Evolutionary conservation across 441 rosid species (phyloP).

Genomic region (Gossypium gossypioides): DNA sequence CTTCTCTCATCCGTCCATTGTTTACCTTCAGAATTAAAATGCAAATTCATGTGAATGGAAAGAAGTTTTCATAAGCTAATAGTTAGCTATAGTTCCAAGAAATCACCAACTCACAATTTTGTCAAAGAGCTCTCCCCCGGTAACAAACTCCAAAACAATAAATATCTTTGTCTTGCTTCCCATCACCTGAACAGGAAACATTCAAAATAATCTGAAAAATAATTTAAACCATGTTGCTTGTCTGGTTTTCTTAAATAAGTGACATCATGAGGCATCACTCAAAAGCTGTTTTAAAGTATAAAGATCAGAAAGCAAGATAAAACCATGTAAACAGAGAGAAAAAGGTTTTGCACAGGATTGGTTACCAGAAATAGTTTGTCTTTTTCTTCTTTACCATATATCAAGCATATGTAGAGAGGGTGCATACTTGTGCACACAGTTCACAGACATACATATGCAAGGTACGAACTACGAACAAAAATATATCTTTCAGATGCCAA

Average conservation of each 20-base stretch:
- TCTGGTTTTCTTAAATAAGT: background rate
- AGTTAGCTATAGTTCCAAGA: background rate
- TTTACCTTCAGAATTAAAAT: slow-evolving; percentile 43
- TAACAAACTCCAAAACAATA: slow-evolving; percentile 72
- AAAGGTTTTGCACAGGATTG: background rate
- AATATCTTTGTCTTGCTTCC: slow-evolving; percentile 92
- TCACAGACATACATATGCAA: background rate
- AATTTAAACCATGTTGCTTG: slow-evolving; percentile 4
- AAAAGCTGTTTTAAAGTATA: background rate
- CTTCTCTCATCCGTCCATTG: slow-evolving; percentile 83
- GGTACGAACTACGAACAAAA: background rate
- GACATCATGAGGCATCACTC: background rate
- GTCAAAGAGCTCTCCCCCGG: slow-evolving; percentile 95
- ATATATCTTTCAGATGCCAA: background rate
- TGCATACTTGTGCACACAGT: background rate
- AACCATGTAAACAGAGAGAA: background rate
- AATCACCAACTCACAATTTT: slow-evolving; percentile 59
- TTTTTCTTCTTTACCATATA: background rate
- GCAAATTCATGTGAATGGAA: background rate
- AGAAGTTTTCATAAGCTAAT: background rate
- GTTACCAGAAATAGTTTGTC: background rate
- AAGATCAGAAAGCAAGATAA: background rate
- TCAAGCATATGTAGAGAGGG: background rate
- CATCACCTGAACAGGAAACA: slow-evolving; percentile 56
- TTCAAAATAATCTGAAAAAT: background rate